Evolutionary conservation across 768 basidiomycete genomes (phyloP).

Genomic region (Omphalotus guepiniiformis): DNA sequence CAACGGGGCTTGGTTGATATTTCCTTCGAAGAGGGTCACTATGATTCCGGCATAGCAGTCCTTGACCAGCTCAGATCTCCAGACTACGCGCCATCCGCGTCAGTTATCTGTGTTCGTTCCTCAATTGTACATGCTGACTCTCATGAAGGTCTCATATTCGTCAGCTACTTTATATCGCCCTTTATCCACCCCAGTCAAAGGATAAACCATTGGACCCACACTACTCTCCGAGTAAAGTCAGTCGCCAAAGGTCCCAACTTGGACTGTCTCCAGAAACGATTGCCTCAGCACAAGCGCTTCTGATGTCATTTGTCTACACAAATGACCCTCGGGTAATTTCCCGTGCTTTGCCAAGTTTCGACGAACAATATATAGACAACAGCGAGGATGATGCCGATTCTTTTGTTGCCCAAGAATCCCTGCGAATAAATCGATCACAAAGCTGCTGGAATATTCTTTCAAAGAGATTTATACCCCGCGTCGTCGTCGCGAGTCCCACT

Average conservation of each 20-base stretch:
- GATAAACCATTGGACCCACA: slow-evolving; percentile 20
- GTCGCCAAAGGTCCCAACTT: slow-evolving; percentile 34
- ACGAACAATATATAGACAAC: neutral
- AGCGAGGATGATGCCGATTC: slow-evolving; percentile 44
- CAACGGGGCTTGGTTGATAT: slow-evolving; percentile 61
- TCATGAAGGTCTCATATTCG: slow-evolving; percentile 55
- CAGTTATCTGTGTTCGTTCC: slow-evolving; percentile 21
- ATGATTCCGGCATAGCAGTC: slow-evolving; percentile 59
- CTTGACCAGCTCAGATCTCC: slow-evolving; percentile 60
- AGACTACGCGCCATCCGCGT: slow-evolving; percentile 57
- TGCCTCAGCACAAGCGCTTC: slow-evolving; percentile 45
- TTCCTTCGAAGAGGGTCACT: slow-evolving; percentile 75
- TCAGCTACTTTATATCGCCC: slow-evolving; percentile 66
- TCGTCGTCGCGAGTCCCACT: slow-evolving; percentile 2
- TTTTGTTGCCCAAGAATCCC: slow-evolving; percentile 49
- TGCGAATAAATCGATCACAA: slow-evolving; percentile 48
- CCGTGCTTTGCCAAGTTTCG: slow-evolving; percentile 50
- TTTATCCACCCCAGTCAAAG: slow-evolving; percentile 45
- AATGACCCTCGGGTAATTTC: slow-evolving; percentile 52
- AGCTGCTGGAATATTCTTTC: slow-evolving; percentile 60
- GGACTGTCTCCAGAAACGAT: slow-evolving; percentile 42
- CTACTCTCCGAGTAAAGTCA: slow-evolving; percentile 48
- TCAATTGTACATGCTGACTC: slow-evolving; percentile 3
- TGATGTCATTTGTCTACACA: slow-evolving; percentile 52
- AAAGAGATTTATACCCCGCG: slow-evolving; percentile 45